phyloP scores from a whole-genome alignment of 768 basidiomycete species.

The Lyophyllum atratum region DNA sequence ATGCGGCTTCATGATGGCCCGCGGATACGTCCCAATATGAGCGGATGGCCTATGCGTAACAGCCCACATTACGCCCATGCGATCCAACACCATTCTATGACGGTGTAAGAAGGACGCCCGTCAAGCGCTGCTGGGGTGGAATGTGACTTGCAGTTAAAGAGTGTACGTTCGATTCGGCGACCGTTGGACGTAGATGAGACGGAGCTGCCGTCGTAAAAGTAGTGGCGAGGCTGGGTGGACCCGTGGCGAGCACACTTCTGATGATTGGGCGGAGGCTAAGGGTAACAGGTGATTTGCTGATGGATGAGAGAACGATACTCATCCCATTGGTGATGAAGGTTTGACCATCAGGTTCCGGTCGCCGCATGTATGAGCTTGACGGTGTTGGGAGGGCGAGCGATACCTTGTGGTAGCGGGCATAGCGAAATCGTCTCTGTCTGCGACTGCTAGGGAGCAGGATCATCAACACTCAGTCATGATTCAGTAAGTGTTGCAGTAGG shows the following conservation, averaged over 20 bases:
- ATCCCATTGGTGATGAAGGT: constrained; percentile 84
- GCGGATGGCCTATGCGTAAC: no score
- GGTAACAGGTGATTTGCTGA: constrained; percentile 11
- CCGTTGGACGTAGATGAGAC: constrained; percentile 55
- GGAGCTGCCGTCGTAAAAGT: constrained; percentile 70
- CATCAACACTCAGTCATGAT: no score
- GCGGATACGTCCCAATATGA: no score
- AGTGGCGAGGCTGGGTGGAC: constrained; percentile 59
- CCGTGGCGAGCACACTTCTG: constrained; percentile 70
- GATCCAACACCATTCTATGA: no score
- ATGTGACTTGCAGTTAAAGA: constrained; percentile 48
- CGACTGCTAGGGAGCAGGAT: no score
- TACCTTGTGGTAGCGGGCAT: no score
- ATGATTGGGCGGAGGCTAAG: constrained; percentile 76
- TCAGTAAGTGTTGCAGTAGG: no score
- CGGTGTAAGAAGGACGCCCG: no score
- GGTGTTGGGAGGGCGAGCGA: no score
- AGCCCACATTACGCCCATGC: no score
- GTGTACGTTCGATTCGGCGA: constrained; percentile 35
- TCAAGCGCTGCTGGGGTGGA: constrained; percentile 43
- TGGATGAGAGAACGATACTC: constrained; percentile 22
- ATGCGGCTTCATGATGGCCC: no score
- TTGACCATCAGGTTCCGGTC: constrained; percentile 75
- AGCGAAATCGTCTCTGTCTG: no score
- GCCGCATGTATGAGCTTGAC: constrained; percentile 16